Base-by-base conservation (phyloP, 2,329 filamentous ascomycete species). In the Monosporascus sp. region DNA sequence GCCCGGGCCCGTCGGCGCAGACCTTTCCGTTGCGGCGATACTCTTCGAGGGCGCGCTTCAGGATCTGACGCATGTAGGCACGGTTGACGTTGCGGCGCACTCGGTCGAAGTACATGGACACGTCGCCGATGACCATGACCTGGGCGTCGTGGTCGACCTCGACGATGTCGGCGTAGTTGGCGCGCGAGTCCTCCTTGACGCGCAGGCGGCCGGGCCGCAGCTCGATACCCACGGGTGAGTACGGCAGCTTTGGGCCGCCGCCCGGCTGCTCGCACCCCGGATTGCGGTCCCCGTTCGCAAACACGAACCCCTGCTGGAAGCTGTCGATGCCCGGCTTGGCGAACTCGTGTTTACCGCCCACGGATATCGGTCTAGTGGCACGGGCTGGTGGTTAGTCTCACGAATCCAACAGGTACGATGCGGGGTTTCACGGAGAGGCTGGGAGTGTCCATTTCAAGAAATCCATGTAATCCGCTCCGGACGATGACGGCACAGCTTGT, bases 61-160 rank as follows among this genome's bases (percentile, higher is more conserved):
- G 59, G 22, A 68, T 66, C 54, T 70, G 68, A 26, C 68, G 66
- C 68, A 70, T 70, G 55, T 63, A 68, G 1, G 68, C 68, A 59
- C 69, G 70, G 60, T 71, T 71, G 60, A 70, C 68, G 43, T 70
- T 71, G 35, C 68, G 61, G 22, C 68, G 65, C 20, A 71, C 64
- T 16, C 68, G 62, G 55, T 71, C 68, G 55, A 71, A 71, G 57
- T 71, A 71, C 40, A 64, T 63, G n/a, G 64, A 66, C 16, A 70
- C 68, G 44, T 69, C 67, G 27, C 68, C 68, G 31, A 71, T 60
- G 2, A 70, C 67, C 57, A 71, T 65, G 38, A 71, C 68, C 51
- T 69, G 62, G 19, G 68, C 65, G 46, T 70, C 68, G 55, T 68
- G 67, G 52, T 70, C 67, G 41, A 71, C 58, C 49, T 71, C 67